Evolutionary conservation across 2,329 filamentous ascomycete genomes (phyloP), one percentile per base, ranked within the genome.

Genomic region (Claviceps sp.): DNA sequence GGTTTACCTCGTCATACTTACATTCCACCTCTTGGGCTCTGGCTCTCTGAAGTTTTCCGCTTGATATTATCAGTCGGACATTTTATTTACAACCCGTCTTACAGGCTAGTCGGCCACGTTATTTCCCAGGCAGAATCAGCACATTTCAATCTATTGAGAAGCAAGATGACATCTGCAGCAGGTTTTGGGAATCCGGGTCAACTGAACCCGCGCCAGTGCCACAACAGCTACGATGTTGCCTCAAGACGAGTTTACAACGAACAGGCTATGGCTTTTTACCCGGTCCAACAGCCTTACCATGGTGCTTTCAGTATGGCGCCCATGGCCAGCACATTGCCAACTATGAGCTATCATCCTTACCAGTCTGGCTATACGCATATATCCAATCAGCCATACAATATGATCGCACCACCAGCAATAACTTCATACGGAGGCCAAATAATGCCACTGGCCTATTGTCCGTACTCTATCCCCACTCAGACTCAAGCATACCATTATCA

Each of bases 391-490:
- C 66, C 63, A 43, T 68, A 63, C 55, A 61, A 61, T 52, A 54
- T 66, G 55, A 43, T 65, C 60, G 56, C 63, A 26, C 66, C 70
- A 20, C 62, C 67, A n/a, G 61, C 63, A 11, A 64, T 71, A 58
- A 64, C 71, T 51, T 71, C 70, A 42, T 77, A 68, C 52, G 61
- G 64, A 13, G 62, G 62, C 1, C 70, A 70, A 52, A 57, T 62
- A 23, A 66, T 76, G 57, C 60, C 65, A 16, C 61, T 73, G 53
- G 54, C 64, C 22, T 63, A 61, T 17, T 73, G 72, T 47, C 68
- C 68, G 23, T 79, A 74, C 55, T 79, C 72, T 50, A 65, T 69
- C 8, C 73, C 69, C 8, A n/a, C n/a, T n/a, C 73, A 72, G 48
- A 68, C 72, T 44, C 70, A 70, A 36, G 66, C 72, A 55, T 59